Base-by-base conservation (phyloP, 768 basidiomycete genomes). In the Leccinum longicurvipes region DNA sequence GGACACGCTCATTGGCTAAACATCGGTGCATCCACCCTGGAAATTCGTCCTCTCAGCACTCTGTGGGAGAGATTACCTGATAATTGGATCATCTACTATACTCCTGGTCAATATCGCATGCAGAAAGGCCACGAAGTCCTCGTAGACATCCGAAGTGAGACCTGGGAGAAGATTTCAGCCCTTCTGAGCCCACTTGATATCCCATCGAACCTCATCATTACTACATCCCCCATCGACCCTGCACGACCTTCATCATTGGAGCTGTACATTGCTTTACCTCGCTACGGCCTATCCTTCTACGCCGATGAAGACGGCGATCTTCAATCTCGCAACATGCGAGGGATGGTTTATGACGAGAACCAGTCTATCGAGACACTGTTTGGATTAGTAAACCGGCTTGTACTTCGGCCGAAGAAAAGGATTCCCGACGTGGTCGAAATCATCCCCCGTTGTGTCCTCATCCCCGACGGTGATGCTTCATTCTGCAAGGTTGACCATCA, bases 321-420 rank as follows among this genome's bases (percentile, higher is more conserved):
- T 21, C 71, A 78, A 48, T 79, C 73, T 28, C 63, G 55, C 7
- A 73, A 77, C 48, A 63, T 78, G 27, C 70, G 71, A 3, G 69
- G 63, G 23, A 78, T 77, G 69, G 61, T 76, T 15, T 64, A 81
- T 4, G 76, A 79, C 42, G 1, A 46, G 2, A 50, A 64, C 31
- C 80, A 80, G 53, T 77, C 68, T 0, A 61, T 63, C 2, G 77
- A 77, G 3, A 74, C 77, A 0, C 61, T 82, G 59, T 68, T 78
- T 41, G 81, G 80, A 6, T 56, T 82, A n/a, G 23, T 31, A n/a
- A 72, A 65, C 21, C 72, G 61, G 32, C 74, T 79, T 17, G 67
- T 81, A 4, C 67, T 80, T 29, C 67, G 75, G 31, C 61, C 64
- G 53, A 57, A 66, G 54, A 6, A 6, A 6, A 50, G 8, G 17